Evolutionary conservation across 2,329 filamentous ascomycete genomes (phyloP).

Genomic region (Leptographium radiaticola): DNA sequence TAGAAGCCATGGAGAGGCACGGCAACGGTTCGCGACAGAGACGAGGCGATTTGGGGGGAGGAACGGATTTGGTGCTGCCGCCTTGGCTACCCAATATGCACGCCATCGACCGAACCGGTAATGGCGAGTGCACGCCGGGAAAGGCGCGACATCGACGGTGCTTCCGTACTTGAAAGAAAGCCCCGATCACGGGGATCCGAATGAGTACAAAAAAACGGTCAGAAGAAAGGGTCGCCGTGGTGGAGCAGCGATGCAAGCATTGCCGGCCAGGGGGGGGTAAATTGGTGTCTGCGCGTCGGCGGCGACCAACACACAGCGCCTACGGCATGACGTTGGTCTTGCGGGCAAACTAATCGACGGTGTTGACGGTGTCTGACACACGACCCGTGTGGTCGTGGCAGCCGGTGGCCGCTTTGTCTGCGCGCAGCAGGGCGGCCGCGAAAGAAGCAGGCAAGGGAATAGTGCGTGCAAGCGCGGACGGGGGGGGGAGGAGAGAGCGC

Average conservation of each 20-base stretch:
- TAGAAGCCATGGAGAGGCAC: too few relatives aligned
- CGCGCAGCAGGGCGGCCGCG: background rate
- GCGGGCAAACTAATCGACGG: too few relatives aligned
- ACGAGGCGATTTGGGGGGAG: too few relatives aligned
- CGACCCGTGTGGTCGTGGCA: background rate
- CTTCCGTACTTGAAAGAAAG: slow-evolving; percentile 26
- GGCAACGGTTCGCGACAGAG: too few relatives aligned
- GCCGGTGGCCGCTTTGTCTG: background rate
- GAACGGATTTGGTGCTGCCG: background rate
- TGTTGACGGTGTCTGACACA: too few relatives aligned
- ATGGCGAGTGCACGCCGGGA: background rate
- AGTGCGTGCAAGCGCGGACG: slow-evolving; percentile 1
- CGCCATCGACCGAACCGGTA: background rate
- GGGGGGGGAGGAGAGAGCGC: slow-evolving; percentile 13
- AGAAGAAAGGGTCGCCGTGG: slow-evolving; percentile 21
- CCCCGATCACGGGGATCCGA: slow-evolving; percentile 33
- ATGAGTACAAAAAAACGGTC: slow-evolving; percentile 52
- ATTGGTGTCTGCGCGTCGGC: background rate
- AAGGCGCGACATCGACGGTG: background rate
- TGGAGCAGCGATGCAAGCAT: slow-evolving; percentile 18
- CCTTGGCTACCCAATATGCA: background rate
- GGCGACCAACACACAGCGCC: background rate
- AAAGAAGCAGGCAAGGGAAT: background rate
- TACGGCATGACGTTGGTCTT: too few relatives aligned
- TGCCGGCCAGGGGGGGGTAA: slow-evolving; percentile 18